A percentile compares a stretch with the other conserved stretches of the same genome.
Conservation (phyloP, 1,284 basidiomycete species). For the Trichosporon sp. region DNA sequence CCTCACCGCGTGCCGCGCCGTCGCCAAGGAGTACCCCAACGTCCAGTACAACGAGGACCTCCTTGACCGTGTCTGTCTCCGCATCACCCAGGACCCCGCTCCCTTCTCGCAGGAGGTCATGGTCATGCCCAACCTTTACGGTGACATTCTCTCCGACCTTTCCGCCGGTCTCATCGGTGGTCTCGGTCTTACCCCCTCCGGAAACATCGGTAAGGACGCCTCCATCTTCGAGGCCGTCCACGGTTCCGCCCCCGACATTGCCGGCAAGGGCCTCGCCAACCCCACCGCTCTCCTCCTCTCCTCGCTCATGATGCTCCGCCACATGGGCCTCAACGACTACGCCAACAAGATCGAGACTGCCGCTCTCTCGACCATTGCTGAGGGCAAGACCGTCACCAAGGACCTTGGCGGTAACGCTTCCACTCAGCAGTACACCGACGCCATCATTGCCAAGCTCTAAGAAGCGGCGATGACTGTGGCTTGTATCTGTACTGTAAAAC, state of each 20-base stretch:
- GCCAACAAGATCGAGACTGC: slow-evolving; percentile 93
- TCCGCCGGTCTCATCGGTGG: slow-evolving; percentile 98
- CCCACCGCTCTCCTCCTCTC: slow-evolving; percentile 94
- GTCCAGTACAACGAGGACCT: slow-evolving; percentile 96
- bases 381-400: slow-evolving; percentile 88
- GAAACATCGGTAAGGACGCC: slow-evolving; percentile 97
- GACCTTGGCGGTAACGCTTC: slow-evolving; percentile 89
- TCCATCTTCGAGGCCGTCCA: slow-evolving; percentile 99
- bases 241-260: slow-evolving; percentile 75
- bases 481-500: slow-evolving; percentile 20
- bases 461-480: slow-evolving; percentile 8
- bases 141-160: slow-evolving; percentile 97
- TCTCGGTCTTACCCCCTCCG: slow-evolving; percentile 94
- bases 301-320: slow-evolving; percentile 95
- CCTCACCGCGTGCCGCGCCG: slow-evolving; percentile 93
- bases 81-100: slow-evolving; percentile 71
- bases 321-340: slow-evolving; percentile 87
- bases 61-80: slow-evolving; percentile 92
- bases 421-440: slow-evolving; percentile 82
- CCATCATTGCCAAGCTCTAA: slow-evolving; percentile 66
- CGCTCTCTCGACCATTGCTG: slow-evolving; percentile 83
- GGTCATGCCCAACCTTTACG: slow-evolving; percentile 97
- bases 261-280: slow-evolving; percentile 94
- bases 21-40: slow-evolving; percentile 93
- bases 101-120: slow-evolving; percentile 97